Evolutionary conservation across 306 rosid species (phyloP), one percentile per base, ranked within the genome.

Genomic region (Malus fusca): DNA sequence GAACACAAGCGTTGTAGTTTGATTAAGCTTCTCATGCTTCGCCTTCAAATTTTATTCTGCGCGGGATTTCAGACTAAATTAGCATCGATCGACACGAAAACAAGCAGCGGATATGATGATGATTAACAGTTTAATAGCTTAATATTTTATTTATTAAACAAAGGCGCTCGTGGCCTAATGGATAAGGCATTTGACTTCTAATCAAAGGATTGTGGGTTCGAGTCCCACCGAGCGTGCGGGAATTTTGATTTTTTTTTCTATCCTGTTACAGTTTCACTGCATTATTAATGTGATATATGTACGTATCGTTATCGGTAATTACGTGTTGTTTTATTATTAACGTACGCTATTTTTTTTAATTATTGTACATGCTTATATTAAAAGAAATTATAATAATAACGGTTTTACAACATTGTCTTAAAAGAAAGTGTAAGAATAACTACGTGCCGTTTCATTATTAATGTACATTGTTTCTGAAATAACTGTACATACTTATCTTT

Each of bases 111-210:
- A 26, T 2, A 2, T 1, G 1, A 12, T 0, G 10, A 21, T 0
- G 4, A 3, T 9, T 1, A 21, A 56, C 4, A 4, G 1, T 0
- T 25, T 12, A 61, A 13, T 0, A 3, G 1, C 0, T 8, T 8
- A 3, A 64, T 1, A 63, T 7, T 18, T 9, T 4, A 1, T 0
- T 11, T 37, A 0, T 1, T 0, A 0, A 23, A 5, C 56, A 5
- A 71, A 17, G 1, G 82, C 82, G 70, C 82, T 48, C 82, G 82
- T 79, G 82, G 82, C 82, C 78, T 79, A 79, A 79, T 73, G 78
- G 82, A 66, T 66, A 48, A 48, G 55, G 55, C 55, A 48, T 48
- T 48, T 48, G 55, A 48, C 55, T 48, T 48, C 55, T 48, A 48
- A 48, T 48, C 55, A 48, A 48, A 48, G 55, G 55, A 46, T 75